Percentiles rank a stretch among this genome's conserved stretches.
Conservation (phyloP, 495 filamentous ascomycete genomes). For the Aspergillus egyptiacus region DNA sequence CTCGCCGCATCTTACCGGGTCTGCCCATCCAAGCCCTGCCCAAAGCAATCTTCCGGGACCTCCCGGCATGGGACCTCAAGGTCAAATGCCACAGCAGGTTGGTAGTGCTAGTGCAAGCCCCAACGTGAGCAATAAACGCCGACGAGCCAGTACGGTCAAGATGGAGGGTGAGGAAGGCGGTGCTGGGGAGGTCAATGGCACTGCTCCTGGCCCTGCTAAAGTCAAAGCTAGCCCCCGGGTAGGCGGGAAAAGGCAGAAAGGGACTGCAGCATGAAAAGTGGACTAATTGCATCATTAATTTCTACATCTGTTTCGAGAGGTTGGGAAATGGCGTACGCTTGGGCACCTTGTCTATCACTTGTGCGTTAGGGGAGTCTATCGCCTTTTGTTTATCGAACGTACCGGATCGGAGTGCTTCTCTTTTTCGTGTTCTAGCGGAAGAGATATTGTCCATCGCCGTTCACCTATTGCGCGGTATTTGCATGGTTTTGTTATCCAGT, state of each 20-base stretch:
- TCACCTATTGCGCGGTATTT: neutral
- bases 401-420: conserved; percentile 17
- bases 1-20: conserved; percentile 40
- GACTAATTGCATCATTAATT: conserved; percentile 16
- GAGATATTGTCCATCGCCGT: conserved; percentile 17
- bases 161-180: conserved; percentile 58
- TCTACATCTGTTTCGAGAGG: conserved; percentile 25
- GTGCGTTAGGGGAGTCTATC: conserved; percentile 18
- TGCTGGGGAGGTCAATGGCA: conserved; percentile 47
- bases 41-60: conserved; percentile 39
- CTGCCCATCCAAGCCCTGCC: conserved; percentile 43
- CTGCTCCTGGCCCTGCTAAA: conserved; percentile 37
- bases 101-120: conserved; percentile 86
- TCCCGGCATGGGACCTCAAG: conserved; percentile 65
- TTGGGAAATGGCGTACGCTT: conserved; percentile 32
- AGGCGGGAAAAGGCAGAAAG: conserved; percentile 52
- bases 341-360: conserved; percentile 27
- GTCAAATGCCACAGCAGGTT: conserved; percentile 52
- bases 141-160: conserved; percentile 72
- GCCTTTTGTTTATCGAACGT: conserved; percentile 20
- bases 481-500: conserved; percentile 7
- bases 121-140: conserved; percentile 68
- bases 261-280: conserved; percentile 22
- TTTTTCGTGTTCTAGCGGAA: conserved; percentile 10
- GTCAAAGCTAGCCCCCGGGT: conserved; percentile 54